phyloP scores from a whole-genome alignment of 208 protist species.

The Vickermania ingenoplastis region DNA sequence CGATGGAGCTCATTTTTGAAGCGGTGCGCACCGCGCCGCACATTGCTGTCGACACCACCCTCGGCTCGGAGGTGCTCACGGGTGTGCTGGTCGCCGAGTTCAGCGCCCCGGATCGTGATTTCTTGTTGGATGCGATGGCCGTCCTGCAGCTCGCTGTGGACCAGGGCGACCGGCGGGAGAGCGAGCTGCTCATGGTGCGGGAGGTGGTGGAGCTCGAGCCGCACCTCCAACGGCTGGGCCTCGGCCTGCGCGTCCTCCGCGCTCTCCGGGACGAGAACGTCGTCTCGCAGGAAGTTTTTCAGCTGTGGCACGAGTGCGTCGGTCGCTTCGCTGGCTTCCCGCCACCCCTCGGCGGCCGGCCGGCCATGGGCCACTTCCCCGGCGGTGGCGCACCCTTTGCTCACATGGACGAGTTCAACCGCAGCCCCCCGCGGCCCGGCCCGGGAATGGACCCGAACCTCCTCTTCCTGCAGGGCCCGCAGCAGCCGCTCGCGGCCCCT shows the following conservation, averaged over 20 bases:
- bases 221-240: constrained; percentile 1
- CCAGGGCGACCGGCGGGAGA: constrained; percentile 15
- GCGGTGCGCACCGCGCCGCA: constrained; percentile 27
- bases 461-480: no score
- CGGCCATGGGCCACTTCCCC: no score
- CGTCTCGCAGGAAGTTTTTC: constrained; percentile 18
- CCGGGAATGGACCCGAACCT: no score
- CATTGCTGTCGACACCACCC: constrained; percentile 21
- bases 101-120: constrained; percentile 11
- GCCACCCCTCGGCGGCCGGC: no score
- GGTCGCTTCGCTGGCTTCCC: neutral
- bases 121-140: constrained; percentile 42
- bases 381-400: no score
- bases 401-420: no score
- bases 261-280: constrained; percentile 20
- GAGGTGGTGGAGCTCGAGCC: constrained; percentile 46
- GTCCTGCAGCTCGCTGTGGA: constrained; percentile 57
- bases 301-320: neutral
- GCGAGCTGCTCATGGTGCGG: constrained; percentile 32
- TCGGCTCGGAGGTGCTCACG: constrained; percentile 56
- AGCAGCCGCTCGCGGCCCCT: no score
- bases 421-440: no score
- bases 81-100: constrained; percentile 60
- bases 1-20: constrained; percentile 39
- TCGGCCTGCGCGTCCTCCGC: neutral